A percentile compares a stretch with the other conserved stretches of the same genome.
Conservation (phyloP, 805 yeast genomes). For the Kazachstania taianensis region DNA sequence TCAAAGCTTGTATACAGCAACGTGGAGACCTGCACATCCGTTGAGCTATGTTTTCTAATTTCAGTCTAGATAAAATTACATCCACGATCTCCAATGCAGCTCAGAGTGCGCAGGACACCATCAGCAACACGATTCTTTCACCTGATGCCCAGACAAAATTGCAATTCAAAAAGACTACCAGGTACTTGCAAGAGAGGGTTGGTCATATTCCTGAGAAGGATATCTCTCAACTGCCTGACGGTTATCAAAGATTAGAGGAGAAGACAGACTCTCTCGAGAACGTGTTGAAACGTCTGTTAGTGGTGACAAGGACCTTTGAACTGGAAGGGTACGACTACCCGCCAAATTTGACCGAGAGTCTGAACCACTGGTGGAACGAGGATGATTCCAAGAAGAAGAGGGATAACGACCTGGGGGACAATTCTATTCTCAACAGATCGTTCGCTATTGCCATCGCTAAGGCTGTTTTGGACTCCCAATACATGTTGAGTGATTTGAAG, state of each 20-base stretch:
- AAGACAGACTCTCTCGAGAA: constrained; percentile 55
- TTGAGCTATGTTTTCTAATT: constrained; percentile 12
- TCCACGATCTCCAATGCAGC: constrained; percentile 25
- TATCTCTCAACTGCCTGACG: constrained; percentile 64
- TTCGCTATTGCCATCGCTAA: constrained; percentile 61
- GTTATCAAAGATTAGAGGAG: constrained; percentile 56
- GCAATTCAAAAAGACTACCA: constrained; percentile 21
- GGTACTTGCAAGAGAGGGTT: constrained; percentile 45
- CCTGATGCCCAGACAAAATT: constrained; percentile 26
- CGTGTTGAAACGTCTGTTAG: constrained; percentile 43
- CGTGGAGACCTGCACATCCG: too few species aligned
- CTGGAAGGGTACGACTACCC: constrained; percentile 77
- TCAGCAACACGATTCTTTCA: constrained; percentile 20
- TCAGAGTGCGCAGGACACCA: constrained; percentile 24
- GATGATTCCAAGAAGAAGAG: constrained; percentile 7
- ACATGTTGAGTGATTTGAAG: constrained; percentile 27
- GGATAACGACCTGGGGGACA: constrained; percentile 6
- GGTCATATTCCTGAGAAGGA: constrained; percentile 46
- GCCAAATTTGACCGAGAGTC: constrained; percentile 61
- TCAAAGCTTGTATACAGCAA: too few species aligned
- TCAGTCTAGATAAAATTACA: constrained; percentile 24
- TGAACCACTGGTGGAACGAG: constrained; percentile 41
- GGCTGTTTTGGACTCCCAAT: constrained; percentile 42
- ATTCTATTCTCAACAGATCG: constrained; percentile 47
- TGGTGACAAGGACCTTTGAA: constrained; percentile 53